Conservation (phyloP, 2,329 filamentous ascomycete genomes). For the Metarhizium album region DNA sequence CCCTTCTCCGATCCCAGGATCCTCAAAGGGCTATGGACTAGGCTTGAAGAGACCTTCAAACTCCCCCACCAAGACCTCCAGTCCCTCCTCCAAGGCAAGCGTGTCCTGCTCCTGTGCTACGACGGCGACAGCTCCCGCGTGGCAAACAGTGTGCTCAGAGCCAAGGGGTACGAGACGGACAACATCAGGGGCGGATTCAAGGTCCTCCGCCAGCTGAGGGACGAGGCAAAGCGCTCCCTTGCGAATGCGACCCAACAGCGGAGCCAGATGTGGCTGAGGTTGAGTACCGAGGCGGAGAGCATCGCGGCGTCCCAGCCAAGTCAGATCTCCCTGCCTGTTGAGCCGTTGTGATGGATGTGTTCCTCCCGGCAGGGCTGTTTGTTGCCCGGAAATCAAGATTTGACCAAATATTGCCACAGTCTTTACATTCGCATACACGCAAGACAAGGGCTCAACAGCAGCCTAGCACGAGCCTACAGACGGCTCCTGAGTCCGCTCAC, state of each 20-base stretch:
- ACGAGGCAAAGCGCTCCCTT: neutral
- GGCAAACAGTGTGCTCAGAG: slow-evolving; percentile 41
- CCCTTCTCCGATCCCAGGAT: slow-evolving; percentile 35
- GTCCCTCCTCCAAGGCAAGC: slow-evolving; percentile 18
- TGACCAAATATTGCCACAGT: too few relatives aligned
- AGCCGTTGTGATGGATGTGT: neutral
- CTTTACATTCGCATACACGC: too few relatives aligned
- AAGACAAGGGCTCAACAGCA: too few relatives aligned
- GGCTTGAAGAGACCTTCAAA: slow-evolving; percentile 32
- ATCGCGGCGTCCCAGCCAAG: neutral
- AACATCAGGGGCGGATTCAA: slow-evolving; percentile 32
- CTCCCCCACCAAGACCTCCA: slow-evolving; percentile 12
- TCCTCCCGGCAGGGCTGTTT: too few relatives aligned
- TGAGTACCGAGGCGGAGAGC: slow-evolving; percentile 1
- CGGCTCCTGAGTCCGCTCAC: too few relatives aligned
- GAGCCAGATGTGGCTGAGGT: neutral
- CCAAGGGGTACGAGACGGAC: slow-evolving; percentile 35
- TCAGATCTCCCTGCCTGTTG: neutral
- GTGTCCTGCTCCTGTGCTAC: slow-evolving; percentile 39
- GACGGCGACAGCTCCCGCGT: slow-evolving; percentile 43
- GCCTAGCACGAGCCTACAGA: too few relatives aligned
- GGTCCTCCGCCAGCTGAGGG: slow-evolving; percentile 6
- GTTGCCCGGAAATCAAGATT: too few relatives aligned
- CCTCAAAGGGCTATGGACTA: slow-evolving; percentile 35
- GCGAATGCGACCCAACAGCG: neutral